Conservation (phyloP, 495 filamentous ascomycete genomes). For the Penicillium chermesinum region DNA sequence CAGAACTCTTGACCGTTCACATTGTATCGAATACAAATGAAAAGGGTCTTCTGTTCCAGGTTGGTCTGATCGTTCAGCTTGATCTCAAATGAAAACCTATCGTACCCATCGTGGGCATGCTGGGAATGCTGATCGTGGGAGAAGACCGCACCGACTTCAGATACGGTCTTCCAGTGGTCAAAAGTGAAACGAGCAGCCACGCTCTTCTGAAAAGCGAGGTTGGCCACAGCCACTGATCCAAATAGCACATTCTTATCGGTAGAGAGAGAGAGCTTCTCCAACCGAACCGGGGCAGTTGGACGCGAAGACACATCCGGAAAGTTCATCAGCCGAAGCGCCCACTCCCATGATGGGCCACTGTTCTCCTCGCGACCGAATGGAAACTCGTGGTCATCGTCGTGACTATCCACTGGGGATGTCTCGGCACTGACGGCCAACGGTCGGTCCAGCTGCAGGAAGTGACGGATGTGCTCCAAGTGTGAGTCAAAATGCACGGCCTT, state of each 20-base stretch:
- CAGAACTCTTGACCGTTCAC: slow-evolving; percentile 84
- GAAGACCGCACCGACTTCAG: slow-evolving; percentile 86
- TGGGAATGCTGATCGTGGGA: slow-evolving; percentile 69
- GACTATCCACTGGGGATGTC: slow-evolving; percentile 86
- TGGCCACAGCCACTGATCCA: slow-evolving; percentile 77
- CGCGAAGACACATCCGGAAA: slow-evolving; percentile 72
- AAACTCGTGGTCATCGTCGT: slow-evolving; percentile 78
- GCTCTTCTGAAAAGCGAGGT: slow-evolving; percentile 82
- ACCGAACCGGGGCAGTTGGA: slow-evolving; percentile 58
- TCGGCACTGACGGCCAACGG: slow-evolving; percentile 92
- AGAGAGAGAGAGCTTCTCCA: slow-evolving; percentile 83
- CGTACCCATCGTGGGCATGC: slow-evolving; percentile 62
- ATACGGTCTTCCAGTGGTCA: slow-evolving; percentile 97
- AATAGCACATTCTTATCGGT: slow-evolving; percentile 78
- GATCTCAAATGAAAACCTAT: slow-evolving; percentile 90
- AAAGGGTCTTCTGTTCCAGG: slow-evolving; percentile 82
- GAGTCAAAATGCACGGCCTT: slow-evolving; percentile 97
- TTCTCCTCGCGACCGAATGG: slow-evolving; percentile 63
- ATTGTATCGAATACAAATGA: slow-evolving; percentile 85
- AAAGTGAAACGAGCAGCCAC: slow-evolving; percentile 91
- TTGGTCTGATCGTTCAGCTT: slow-evolving; percentile 87
- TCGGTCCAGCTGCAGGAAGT: slow-evolving; percentile 88
- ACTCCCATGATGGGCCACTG: slow-evolving; percentile 60
- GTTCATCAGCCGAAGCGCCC: slow-evolving; percentile 80
- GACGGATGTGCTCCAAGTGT: slow-evolving; percentile 87